Evolutionary conservation across 2,329 filamentous ascomycete genomes (phyloP), one percentile per base, ranked within the genome.

Genomic region (Pseudocercospora ulei): DNA sequence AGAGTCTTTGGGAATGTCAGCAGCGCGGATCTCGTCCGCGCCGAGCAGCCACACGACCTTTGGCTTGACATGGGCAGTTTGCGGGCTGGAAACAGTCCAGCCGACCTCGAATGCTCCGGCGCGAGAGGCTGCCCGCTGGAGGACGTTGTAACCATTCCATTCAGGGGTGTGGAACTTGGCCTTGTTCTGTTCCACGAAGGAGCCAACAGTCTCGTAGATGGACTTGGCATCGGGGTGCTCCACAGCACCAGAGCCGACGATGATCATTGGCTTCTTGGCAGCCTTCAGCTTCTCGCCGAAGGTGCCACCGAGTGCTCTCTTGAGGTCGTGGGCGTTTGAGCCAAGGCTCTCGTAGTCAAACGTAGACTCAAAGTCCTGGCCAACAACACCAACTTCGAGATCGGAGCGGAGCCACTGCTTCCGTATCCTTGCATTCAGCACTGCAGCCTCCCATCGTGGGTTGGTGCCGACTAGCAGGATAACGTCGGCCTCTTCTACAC

Each of bases 321-420:
- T 94, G 20, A 98, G 70, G 41, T 86, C 76, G 19, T 75, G 75
- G 45, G 81, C 73, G 62, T 88, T 82, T 35, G 72, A 68, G 51
- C 90, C 90, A 25, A 96, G 75, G 59, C 95, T 84, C 65, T 93
- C 80, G 57, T 88, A 93, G 55, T 94, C 87, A 58, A 96, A 98
- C 19, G 87, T 98, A 40, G 87, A 93, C 33, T 93, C 78, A 63
- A 88, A 98, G 24, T 78, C 67, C 68, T 95, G 82, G 49, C 90
- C 90, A 52, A 98, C 79, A 43, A 95, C 76, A 49, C 81, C 90
- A 55, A 98, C 77, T 62, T 96, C 82, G 14, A 98, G 76, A 54
- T 96, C 87, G 22, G 90, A 95, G 53, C 87, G 80, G 53, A 98
- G 71, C 82, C 88, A 98, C 64, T 95, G 87, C 72, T 98, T 98